Evolutionary conservation across 768 basidiomycete species (phyloP), one percentile per base, ranked within the genome.

Genomic region (Trametes elegans): DNA sequence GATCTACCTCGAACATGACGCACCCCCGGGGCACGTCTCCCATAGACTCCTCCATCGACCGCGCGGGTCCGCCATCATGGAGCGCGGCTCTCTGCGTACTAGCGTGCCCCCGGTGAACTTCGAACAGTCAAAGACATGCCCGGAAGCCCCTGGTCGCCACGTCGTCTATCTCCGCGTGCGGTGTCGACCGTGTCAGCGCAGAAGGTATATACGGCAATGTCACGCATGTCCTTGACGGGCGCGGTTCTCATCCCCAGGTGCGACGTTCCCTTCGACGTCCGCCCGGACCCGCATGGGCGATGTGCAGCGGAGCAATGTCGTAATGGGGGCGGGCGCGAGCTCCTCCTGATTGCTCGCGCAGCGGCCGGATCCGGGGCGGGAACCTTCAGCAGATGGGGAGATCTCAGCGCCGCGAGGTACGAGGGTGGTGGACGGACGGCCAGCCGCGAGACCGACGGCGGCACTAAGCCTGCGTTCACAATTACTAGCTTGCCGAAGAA

Each of bases 1-100:
- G 36, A 57, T 48, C 49, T 47, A 9, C 41, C 38, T 52, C 44
- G 45, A 26, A 24, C 24, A 27, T 41, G 38, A 2, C 48, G 18
- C 49, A 31, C 45, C 31, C n/a, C n/a, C 29, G 45, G 8, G 7
- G 27, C 34, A 24, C 21, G 14, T 19, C 19, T 21, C n/a, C 16
- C 26, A n/a, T 43, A n/a, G 21, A 27, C 27, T 26, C 18, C 28
- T 14, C 39, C 24, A 50, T 26, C 35, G 44, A 42, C 49, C n/a
- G 49, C n/a, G n/a, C 28, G n/a, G 16, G 8, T 31, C 18, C 21
- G 11, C 23, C 43, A 31, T 34, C 46, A 46, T 28, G 23, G 21
- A 57, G 16, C 35, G 14, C 11, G 9, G 26, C 50, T 19, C 28
- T n/a, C 29, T 28, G 19, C 42, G 49, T 36, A 42, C 49, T 52